Conservation (phyloP, 768 basidiomycete genomes). For the Dentipellis sp. region DNA sequence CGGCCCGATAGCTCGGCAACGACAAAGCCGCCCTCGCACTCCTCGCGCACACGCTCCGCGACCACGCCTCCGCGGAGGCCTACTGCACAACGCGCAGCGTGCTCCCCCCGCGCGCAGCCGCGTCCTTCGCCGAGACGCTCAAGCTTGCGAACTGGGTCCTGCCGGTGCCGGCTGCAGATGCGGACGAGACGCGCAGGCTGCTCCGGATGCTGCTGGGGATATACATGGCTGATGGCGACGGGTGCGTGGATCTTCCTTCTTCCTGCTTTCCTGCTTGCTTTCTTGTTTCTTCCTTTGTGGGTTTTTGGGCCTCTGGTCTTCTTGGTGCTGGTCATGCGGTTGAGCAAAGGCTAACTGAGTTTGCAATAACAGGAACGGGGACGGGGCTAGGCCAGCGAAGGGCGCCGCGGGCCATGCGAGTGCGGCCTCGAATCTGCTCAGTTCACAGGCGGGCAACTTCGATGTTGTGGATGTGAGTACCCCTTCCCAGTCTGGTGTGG, state of each 20-base stretch:
- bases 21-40: constrained; percentile 56
- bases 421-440: constrained; percentile 49
- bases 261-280: too few species aligned
- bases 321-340: neutral
- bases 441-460: constrained; percentile 72
- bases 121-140: constrained; percentile 37
- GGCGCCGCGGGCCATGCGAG: constrained; percentile 27
- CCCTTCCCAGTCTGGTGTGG: neutral
- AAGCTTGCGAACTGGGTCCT: constrained; percentile 43
- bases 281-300: neutral
- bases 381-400: too few species aligned
- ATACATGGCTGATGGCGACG: constrained; percentile 72
- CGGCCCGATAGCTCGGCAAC: constrained; percentile 36
- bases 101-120: constrained; percentile 49
- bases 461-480: constrained; percentile 66
- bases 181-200: constrained; percentile 42
- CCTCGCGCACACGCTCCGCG: constrained; percentile 63
- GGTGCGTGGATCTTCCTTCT: constrained; percentile 1
- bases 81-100: constrained; percentile 81
- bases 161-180: constrained; percentile 26
- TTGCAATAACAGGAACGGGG: neutral
- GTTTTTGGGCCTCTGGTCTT: too few species aligned
- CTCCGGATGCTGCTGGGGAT: constrained; percentile 69
- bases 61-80: constrained; percentile 70
- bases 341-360: too few species aligned